Percentiles rank a stretch among this genome's conserved stretches.
phyloP scores from a whole-genome alignment of 1,284 basidiomycete species.

The Athelia psychrophila region DNA sequence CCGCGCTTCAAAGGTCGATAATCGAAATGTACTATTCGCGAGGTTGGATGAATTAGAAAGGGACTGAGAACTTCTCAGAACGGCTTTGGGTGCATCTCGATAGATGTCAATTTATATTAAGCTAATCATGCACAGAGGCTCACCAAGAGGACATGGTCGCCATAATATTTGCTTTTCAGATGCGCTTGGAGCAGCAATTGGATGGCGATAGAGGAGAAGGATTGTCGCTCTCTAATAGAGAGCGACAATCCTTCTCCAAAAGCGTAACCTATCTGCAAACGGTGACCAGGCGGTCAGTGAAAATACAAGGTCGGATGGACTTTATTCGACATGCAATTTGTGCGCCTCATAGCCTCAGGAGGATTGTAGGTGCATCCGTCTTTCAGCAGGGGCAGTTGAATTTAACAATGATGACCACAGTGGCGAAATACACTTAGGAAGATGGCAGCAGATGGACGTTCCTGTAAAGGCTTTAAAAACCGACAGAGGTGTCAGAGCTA shows the following conservation, averaged over 20 bases:
- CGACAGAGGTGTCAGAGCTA: background rate
- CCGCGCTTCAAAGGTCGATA: background rate
- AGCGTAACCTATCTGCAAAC: background rate
- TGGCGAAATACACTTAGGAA: background rate
- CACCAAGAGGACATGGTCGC: background rate
- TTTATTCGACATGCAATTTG: background rate
- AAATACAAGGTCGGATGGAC: background rate
- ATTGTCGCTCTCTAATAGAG: too few species aligned
- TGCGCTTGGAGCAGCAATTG: background rate
- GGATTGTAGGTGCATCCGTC: background rate
- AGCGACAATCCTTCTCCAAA: background rate
- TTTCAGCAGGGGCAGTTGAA: background rate
- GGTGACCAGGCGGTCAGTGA: background rate
- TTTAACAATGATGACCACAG: background rate
- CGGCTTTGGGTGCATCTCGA: background rate
- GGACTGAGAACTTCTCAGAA: background rate
- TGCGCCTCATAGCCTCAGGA: background rate
- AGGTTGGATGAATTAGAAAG: background rate
- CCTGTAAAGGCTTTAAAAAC: background rate
- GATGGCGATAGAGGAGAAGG: too few species aligned
- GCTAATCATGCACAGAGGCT: background rate
- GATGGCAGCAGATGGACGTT: background rate
- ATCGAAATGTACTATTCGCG: background rate
- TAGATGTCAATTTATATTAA: background rate
- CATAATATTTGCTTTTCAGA: background rate